Evolutionary conservation across 371 early-diverging fungal genomes (phyloP), one percentile per base, ranked within the genome.

Genomic region (Mortierella sp.): DNA sequence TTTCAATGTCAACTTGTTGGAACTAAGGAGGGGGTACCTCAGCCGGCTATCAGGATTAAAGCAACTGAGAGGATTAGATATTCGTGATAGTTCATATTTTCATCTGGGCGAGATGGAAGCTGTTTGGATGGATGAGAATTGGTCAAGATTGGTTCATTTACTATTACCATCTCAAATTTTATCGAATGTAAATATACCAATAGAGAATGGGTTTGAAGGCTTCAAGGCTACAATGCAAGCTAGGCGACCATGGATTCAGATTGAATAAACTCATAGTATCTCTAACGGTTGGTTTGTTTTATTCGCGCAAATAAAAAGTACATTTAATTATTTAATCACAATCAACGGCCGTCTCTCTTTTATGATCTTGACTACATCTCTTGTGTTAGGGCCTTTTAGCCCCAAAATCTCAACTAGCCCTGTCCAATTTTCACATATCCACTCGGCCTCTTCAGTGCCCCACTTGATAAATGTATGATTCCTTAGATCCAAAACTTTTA

Each of bases 401-500:
- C 69, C 69, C 43, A 32, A 24, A 43, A 69, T 43, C 33, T 69
- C 62, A 32, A 28, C 16, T 21, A 68, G 33, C 4, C 61, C 50
- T 6, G 60, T 58, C 62, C 69, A 69, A 33, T 69, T 40, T 4
- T 62, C 53, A 8, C 61, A 33, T 4, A 69, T 62, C 62, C 69
- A 69, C 9, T 40, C 53, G 4, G 62, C 62, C 7, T 69, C 69
- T 10, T 38, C 53, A 22, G 28, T 22, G 3, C 40, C 55, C 62
- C 38, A 41, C 16, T 52, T n/a, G 21, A 69, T 41, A 43, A 69
- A 62, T 16, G 69, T 62, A 40, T 69, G 69, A 15, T 62, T 48
- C 33, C 61, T 61, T n/a, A 69, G 21, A 40, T 69, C 69, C 62
- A 61, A 9, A 16, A 69, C 53, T 24, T 50, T 60, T n/a, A 62